These are phyloP conservation scores for Monosporascus sp. DNA, from an alignment of 2,329 filamentous ascomycete species.

Conservation along the genomic window DNA sequence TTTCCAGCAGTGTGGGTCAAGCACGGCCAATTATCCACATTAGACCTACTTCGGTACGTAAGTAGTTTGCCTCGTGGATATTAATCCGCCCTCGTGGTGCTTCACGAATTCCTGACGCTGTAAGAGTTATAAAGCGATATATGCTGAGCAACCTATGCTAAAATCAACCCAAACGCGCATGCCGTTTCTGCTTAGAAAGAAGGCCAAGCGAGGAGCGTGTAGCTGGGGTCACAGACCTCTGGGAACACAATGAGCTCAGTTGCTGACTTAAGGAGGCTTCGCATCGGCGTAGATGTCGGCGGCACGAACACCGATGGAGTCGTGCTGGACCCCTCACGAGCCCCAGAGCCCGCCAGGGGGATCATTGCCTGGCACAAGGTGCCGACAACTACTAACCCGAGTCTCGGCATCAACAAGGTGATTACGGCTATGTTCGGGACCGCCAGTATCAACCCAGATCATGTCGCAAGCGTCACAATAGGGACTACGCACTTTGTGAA, in stretches of 20 bases:
- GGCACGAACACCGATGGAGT: slow-evolving; percentile 52
- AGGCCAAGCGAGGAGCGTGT: too few relatives aligned
- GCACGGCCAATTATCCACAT: neutral
- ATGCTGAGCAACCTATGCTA: too few relatives aligned
- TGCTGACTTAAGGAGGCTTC: slow-evolving; percentile 12
- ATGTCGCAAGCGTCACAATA: slow-evolving; percentile 45
- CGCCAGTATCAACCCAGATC: slow-evolving; percentile 20
- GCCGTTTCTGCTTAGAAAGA: too few relatives aligned
- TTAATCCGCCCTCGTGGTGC: too few relatives aligned
- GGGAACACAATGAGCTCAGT: slow-evolving; percentile 9
- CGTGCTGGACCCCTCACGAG: slow-evolving; percentile 38
- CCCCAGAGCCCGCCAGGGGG: slow-evolving; percentile 31
- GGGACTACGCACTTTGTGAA: slow-evolving; percentile 57
- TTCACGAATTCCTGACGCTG: too few relatives aligned
- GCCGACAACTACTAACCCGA: slow-evolving; percentile 42
- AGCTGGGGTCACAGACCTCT: too few relatives aligned
- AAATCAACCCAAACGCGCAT: too few relatives aligned
- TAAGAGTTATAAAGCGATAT: too few relatives aligned
- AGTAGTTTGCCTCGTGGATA: too few relatives aligned
- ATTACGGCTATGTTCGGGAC: slow-evolving; percentile 37
- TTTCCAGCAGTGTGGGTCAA: neutral
- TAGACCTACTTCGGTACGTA: too few relatives aligned
- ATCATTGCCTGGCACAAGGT: slow-evolving; percentile 46
- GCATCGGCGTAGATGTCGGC: slow-evolving; percentile 27
- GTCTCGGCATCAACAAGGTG: slow-evolving; percentile 39